Evolutionary conservation across 352 stramenopile genomes (phyloP).

Genomic region (Phytophthora kernoviae): DNA sequence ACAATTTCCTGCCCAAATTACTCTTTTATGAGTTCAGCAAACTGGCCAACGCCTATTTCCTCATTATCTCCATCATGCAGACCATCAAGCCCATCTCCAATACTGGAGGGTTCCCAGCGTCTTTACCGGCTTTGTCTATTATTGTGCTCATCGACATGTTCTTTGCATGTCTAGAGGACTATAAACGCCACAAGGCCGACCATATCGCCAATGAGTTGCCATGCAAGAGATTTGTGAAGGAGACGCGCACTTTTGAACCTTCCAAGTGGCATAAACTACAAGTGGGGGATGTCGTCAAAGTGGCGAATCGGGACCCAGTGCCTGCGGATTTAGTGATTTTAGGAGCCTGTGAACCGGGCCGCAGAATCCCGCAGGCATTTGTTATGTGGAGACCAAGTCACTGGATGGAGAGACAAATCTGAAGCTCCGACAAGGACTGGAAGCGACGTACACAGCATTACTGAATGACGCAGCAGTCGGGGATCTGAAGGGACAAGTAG

Average conservation of each 20-base stretch:
- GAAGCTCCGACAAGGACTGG: constrained; percentile 87
- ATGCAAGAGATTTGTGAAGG: constrained; percentile 50
- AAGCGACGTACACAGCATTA: constrained; percentile 77
- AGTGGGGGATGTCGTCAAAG: constrained; percentile 91
- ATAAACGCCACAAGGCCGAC: constrained; percentile 90
- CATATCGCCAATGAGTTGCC: constrained; percentile 82
- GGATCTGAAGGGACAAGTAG: constrained; percentile 59
- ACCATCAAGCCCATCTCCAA: constrained; percentile 93
- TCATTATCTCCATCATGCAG: constrained; percentile 93
- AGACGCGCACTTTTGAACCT: constrained; percentile 53
- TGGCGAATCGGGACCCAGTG: constrained; percentile 87
- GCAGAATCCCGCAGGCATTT: constrained; percentile 74
- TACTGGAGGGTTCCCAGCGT: constrained; percentile 90
- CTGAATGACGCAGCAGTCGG: constrained; percentile 53
- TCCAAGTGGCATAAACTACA: constrained; percentile 79
- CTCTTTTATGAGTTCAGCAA: constrained; percentile 92
- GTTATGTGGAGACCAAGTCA: constrained; percentile 93
- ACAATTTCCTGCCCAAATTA: constrained; percentile 92
- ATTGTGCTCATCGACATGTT: constrained; percentile 94
- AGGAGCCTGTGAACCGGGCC: constrained; percentile 69
- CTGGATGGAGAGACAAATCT: constrained; percentile 95
- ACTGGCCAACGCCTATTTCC: constrained; percentile 94
- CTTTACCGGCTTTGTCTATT: constrained; percentile 90
- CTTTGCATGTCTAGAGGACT: constrained; percentile 91
- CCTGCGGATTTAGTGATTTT: constrained; percentile 91